These are phyloP conservation scores for Aspergillus felis DNA, from an alignment of 2,329 filamentous ascomycete genomes.

Conservation along the genomic window DNA sequence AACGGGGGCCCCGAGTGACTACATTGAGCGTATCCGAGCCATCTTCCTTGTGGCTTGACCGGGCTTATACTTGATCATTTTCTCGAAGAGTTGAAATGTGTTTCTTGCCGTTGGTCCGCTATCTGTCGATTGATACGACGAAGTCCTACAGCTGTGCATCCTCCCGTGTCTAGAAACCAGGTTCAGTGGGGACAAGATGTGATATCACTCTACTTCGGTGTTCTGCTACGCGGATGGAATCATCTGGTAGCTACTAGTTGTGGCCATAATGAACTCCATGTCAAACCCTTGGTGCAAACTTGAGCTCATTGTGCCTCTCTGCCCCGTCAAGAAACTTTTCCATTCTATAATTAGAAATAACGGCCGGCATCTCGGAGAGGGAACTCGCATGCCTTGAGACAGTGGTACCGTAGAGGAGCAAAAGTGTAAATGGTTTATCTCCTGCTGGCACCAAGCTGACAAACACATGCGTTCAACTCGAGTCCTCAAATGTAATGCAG, in stretches of 20 bases:
- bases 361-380: background rate
- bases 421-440: background rate
- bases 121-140: background rate
- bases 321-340: background rate
- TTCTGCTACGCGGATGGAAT: background rate
- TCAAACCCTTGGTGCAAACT: background rate
- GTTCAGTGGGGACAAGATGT: background rate
- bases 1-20: background rate
- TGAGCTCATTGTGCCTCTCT: background rate
- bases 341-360: background rate
- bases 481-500: background rate
- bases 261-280: background rate
- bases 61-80: background rate
- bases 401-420: background rate
- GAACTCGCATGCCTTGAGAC: background rate
- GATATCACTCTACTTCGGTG: background rate
- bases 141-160: background rate
- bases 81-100: background rate
- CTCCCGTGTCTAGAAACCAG: background rate
- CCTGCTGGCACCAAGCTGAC: background rate
- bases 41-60: background rate
- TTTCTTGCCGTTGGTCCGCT: background rate
- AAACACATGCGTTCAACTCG: background rate
- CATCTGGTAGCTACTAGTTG: background rate
- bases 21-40: background rate